phyloP scores from a whole-genome alignment of 2,329 filamentous ascomycete genomes.

The Exophiala dermatitidis region DNA sequence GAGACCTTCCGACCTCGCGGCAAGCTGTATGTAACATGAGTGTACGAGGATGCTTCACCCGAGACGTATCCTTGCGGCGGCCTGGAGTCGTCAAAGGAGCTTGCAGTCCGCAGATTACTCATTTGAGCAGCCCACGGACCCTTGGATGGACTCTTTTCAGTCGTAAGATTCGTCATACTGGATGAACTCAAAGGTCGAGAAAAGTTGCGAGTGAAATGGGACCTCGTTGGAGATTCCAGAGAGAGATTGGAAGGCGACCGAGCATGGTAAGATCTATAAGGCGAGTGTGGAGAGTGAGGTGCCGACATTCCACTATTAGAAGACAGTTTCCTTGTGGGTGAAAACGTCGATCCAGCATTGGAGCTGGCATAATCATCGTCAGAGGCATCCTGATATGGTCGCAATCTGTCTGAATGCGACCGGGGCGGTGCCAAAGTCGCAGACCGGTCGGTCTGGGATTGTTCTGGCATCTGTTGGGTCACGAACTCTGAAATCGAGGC shows the following conservation, averaged over 20 bases:
- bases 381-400: slow-evolving; percentile 53
- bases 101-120: slow-evolving; percentile 14
- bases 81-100: slow-evolving; percentile 25
- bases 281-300: slow-evolving; percentile 58
- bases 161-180: slow-evolving; percentile 33
- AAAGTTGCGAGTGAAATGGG: slow-evolving; percentile 60
- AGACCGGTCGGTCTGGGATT: slow-evolving; percentile 18
- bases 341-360: slow-evolving; percentile 54
- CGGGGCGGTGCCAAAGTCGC: slow-evolving; percentile 20
- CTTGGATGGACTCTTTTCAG: slow-evolving; percentile 21
- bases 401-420: slow-evolving; percentile 9
- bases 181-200: slow-evolving; percentile 76
- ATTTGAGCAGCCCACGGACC: slow-evolving; percentile 10
- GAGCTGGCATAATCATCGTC: slow-evolving; percentile 64
- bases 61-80: slow-evolving; percentile 20
- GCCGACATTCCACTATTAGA: slow-evolving; percentile 58
- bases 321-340: slow-evolving; percentile 69
- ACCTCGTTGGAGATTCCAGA: slow-evolving; percentile 53
- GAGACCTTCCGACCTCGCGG: slow-evolving; percentile 76
- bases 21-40: slow-evolving; percentile 75
- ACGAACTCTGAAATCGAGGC: slow-evolving; percentile 1
- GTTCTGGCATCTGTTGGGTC: slow-evolving; percentile 12
- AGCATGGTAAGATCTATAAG: slow-evolving; percentile 54
- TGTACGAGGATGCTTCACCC: slow-evolving; percentile 60
- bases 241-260: slow-evolving; percentile 81